Base-by-base conservation (phyloP, 73 alveolate species). In the Paramecium tetraurelia region DNA sequence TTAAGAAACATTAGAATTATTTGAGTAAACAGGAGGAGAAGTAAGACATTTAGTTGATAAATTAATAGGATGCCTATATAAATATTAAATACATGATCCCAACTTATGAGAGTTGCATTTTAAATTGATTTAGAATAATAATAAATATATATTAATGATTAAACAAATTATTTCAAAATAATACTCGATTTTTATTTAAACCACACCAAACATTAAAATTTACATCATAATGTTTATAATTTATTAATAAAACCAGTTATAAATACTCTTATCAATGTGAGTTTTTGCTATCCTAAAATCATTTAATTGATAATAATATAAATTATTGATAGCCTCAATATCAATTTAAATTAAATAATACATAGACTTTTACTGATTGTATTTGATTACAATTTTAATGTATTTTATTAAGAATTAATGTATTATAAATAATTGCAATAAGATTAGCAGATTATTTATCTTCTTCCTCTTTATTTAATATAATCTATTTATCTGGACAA, bases 31-130 rank as follows among this genome's bases (percentile, higher is more conserved):
- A 77, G 99, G 99, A 31, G 99, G 99, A 71, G 99, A 98, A 57
- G 95, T 92, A 53, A 53, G 21, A 53, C 31, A 22, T n/a, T 48
- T 36, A 83, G 9, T n/a, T 85, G 16, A 18, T n/a, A 14, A 35
- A 2, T 48, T 48, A 48, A 48, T 93, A 94, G 96, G 99, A 99
- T 94, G 99, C 99, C 59, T 99, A 98, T 95, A 99, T 99, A 96
- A 99, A 99, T 97, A 99, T 99, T 96, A 99, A 99, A 98, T 99
- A 99, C 96, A 99, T 99, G 99, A 98, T 99, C 89, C 99, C 99
- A 22, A 98, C 99, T 58, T 99, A 99, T 86, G 99, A 99, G 93
- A 95, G 99, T 85, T 99, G 99, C 85, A 99, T 98, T 7, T 96
- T 96, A 57, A 93, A 94, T 94, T 96, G 96, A 53, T 20, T 18